These are phyloP conservation scores for Cercospora brassicicola DNA, from an alignment of 2,329 filamentous ascomycete genomes.

Conservation along the genomic window DNA sequence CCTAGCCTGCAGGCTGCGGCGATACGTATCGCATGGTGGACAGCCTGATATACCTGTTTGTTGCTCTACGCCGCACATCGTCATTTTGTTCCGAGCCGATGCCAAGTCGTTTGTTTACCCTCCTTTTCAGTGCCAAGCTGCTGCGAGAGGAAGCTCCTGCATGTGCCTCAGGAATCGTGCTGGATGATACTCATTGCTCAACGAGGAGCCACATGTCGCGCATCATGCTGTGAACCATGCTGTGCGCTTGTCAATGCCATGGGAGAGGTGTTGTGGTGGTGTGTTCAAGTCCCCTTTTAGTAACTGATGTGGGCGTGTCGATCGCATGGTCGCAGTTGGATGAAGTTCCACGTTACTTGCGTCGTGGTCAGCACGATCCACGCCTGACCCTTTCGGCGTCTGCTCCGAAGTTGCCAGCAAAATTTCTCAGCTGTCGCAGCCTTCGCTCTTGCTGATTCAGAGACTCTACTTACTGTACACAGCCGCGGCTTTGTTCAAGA, in stretches of 20 bases:
- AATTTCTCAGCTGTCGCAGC: slow-evolving; percentile 17
- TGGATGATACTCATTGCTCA: neutral
- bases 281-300: neutral
- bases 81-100: neutral
- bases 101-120: neutral
- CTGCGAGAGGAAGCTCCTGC: neutral
- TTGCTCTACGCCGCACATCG: neutral
- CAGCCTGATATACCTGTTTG: neutral
- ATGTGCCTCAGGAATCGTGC: neutral
- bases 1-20: neutral
- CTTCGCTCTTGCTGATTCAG: slow-evolving; percentile 17
- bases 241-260: neutral
- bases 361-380: neutral
- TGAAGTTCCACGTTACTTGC: neutral
- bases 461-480: slow-evolving; percentile 1
- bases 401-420: slow-evolving; percentile 1
- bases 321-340: neutral
- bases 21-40: neutral
- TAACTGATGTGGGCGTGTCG: neutral
- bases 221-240: neutral
- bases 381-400: neutral
- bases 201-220: neutral
- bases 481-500: neutral
- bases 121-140: neutral
- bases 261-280: neutral